Evolutionary conservation across 176 grass and related monocot species (phyloP), one percentile per base, ranked within the genome.

Genomic region (Oryza brachyantha): DNA sequence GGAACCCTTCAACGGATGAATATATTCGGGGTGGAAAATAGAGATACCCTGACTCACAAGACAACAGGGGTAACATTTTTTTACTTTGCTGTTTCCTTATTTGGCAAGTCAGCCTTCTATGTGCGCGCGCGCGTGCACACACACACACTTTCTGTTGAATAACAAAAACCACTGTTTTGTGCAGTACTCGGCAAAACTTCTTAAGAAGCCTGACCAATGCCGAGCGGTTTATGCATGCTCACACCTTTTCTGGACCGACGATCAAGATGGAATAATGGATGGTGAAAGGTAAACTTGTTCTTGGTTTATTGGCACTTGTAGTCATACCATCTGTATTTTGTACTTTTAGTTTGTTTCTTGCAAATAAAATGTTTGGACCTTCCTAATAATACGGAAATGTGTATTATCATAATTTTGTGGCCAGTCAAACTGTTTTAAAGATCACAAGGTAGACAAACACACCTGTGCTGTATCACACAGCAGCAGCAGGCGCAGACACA

Each of bases 171-270:
- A 29, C 38, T 79, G 50, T 36, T 81, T 79, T 80, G 34, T 92
- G 48, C 85, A 99, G 96, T 99, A 99, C 86, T 95, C 96, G 5
- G 92, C 96, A 64, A 99, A 99, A 79, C 96, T 99, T 85, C 79
- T 99, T 42, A 99, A 99, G 90, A 99, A 99, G 48, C 92, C 87
- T 60, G 92, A 99, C 84, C 96, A 99, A 71, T 99, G 92, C 60
- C 88, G 96, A 87, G 96, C 96, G 45, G 96, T 99, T 64, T 99
- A 99, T 91, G 96, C 92, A 64, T 99, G 96, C 75, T 99, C 96
- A 78, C 96, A 99, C 77, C 87, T 99, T 70, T 99, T 99, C 76
- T 99, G 92, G 96, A 89, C 91, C 55, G 96, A 99, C 65, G 96
- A 95, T 66, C 92, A 99, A 80, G 96, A 99, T 84, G 96, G 96